phyloP scores from a whole-genome alignment of 352 stramenopile genomes.

The Globisporangium viniferum region DNA sequence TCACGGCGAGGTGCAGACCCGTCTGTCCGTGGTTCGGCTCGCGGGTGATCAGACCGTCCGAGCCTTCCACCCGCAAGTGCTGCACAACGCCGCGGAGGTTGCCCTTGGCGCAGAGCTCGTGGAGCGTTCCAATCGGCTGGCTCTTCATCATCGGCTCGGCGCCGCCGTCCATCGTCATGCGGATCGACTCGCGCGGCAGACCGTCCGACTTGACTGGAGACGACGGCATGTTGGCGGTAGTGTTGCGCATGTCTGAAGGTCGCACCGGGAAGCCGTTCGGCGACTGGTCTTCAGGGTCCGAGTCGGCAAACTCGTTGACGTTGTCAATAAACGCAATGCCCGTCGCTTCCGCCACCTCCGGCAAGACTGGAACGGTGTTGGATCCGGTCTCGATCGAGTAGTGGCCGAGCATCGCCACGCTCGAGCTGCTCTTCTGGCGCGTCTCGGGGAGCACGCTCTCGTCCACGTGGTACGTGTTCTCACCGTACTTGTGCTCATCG shows the following conservation, averaged over 20 bases:
- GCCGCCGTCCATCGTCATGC: constrained; percentile 67
- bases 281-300: constrained; percentile 26
- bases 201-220: constrained; percentile 22
- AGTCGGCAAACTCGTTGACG: constrained; percentile 34
- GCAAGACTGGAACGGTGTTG: constrained; percentile 50
- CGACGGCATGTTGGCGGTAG: constrained; percentile 12
- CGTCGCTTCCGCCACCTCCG: constrained; percentile 43
- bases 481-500: not conserved
- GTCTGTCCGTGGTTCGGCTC: constrained; percentile 86
- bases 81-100: constrained; percentile 78
- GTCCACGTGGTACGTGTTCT: constrained; percentile 14
- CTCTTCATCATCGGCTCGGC: constrained; percentile 67
- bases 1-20: constrained; percentile 74
- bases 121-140: constrained; percentile 74
- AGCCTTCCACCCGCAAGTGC: constrained; percentile 67
- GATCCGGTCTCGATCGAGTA: constrained; percentile 54
- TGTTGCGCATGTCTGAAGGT: constrained; percentile 30
- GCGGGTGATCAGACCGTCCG: constrained; percentile 59
- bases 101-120: constrained; percentile 78
- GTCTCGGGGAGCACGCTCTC: constrained; percentile 24
- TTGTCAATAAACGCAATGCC: constrained; percentile 61
- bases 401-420: constrained; percentile 69
- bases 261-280: constrained; percentile 35
- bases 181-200: constrained; percentile 56
- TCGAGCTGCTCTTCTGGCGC: constrained; percentile 50